These are phyloP conservation scores for Dendrobium catenatum DNA, from an alignment of 106 monocot genomes.

Conservation along the genomic window DNA sequence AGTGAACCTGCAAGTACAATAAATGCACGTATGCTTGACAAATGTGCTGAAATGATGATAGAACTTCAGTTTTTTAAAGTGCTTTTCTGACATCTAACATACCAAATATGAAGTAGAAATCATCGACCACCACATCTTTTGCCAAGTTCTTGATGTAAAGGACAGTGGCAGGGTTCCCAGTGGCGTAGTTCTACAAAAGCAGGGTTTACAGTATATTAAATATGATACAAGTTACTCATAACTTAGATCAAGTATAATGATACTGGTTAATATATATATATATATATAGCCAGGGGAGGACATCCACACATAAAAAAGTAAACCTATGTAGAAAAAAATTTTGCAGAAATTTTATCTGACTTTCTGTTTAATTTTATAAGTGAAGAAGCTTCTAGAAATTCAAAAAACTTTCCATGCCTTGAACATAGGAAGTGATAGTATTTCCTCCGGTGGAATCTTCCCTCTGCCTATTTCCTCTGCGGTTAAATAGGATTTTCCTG, in stretches of 20 bases:
- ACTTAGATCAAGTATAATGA: too few relatives aligned
- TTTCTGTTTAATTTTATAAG: background rate
- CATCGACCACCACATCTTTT: conserved; percentile 85
- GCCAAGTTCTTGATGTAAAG: conserved; percentile 97
- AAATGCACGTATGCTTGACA: background rate
- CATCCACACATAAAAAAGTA: background rate
- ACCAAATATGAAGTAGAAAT: conserved; percentile 98
- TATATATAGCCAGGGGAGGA: background rate
- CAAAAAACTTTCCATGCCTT: conserved; percentile 38
- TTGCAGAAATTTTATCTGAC: background rate
- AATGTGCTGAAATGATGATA: background rate
- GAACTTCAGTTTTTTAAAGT: background rate
- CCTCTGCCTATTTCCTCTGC: conserved; percentile 61
- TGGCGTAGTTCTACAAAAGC: conserved; percentile 65
- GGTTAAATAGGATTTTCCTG: conserved; percentile 52
- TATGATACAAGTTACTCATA: background rate
- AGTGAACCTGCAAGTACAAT: conserved; percentile 56
- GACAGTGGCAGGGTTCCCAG: conserved; percentile 78
- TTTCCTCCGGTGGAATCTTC: conserved; percentile 82
- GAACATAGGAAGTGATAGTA: conserved; percentile 96
- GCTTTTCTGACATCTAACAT: conserved; percentile 9
- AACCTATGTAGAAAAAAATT: background rate
- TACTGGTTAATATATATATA: too few relatives aligned
- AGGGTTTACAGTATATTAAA: background rate
- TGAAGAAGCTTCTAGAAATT: background rate